Evolutionary conservation across 2,329 filamentous ascomycete genomes (phyloP), one percentile per base, ranked within the genome.

Genomic region (Penicillium sp.): DNA sequence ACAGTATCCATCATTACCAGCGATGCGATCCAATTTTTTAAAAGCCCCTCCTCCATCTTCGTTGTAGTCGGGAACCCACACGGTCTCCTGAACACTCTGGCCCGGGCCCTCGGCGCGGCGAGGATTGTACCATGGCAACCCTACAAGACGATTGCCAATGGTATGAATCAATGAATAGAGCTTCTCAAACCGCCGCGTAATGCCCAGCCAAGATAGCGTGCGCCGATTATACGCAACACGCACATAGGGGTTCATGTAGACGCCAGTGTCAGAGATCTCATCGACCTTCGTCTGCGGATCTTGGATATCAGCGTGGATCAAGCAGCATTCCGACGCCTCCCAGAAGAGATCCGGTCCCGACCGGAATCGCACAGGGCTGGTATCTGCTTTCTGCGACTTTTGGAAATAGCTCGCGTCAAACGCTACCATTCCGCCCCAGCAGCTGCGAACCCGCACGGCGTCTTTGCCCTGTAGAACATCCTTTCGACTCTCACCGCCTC

Each of bases 191-290:
- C 79, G 75, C 41, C 76, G 75, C 4, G 76, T 74, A 17, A 79
- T 62, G 2, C 69, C 64, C 2, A 86, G 67, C 74, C 76, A 80
- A 1, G 65, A 64, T 6, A 84, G 69, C 0, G 78, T 76, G 3
- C 56, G 56, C 18, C 68, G 62, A 31, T 76, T 73, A 57, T 88
- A 87, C 1, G 83, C 79, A 3, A 85, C 81, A 12, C 84, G 76
- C 29, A 88, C 75, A 53, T 76, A 87, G 0, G 84, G 84, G 55
- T 88, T 88, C 69, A 87, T 76, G 55, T 77, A 87, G 35, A 85
- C 79, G 2, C 76, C 79, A 0, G 73, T 72, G 26, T 76, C 69
- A 4, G 53, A 49, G 18, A 60, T 57, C 9, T 61, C 56, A 28
- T 62, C 54, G 3, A 51, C 44, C n/a, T 56, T 50, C 7, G 50